Evolutionary conservation across 352 stramenopile species (phyloP).

Genomic region (Phytophthora sp.): DNA sequence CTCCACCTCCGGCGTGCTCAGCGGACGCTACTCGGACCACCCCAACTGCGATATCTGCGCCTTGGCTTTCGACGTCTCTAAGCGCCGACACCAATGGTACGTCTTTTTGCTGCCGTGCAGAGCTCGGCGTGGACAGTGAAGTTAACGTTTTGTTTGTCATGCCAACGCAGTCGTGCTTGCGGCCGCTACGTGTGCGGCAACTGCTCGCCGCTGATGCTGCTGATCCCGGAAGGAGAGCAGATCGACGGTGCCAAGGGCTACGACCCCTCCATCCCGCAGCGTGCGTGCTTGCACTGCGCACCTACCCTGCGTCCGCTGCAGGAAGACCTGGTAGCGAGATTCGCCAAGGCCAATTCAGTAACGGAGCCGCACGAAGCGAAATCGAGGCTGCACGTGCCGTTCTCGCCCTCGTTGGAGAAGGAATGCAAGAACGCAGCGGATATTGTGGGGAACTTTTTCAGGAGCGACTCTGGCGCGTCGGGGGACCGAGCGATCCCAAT

Average conservation of each 20-base stretch:
- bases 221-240: slow-evolving; percentile 61
- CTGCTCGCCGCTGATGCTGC: slow-evolving; percentile 61
- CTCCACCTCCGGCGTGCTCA: slow-evolving; percentile 39
- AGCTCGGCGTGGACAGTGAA: background rate
- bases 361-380: slow-evolving; percentile 47
- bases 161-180: slow-evolving; percentile 50
- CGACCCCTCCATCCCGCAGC: slow-evolving; percentile 58
- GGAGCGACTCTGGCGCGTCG: slow-evolving; percentile 51
- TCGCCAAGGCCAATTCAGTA: slow-evolving; percentile 49
- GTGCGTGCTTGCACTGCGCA: slow-evolving; percentile 60
- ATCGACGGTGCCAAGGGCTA: slow-evolving; percentile 58
- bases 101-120: background rate
- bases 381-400: slow-evolving; percentile 55
- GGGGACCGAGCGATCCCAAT: slow-evolving; percentile 55
- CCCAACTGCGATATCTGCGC: slow-evolving; percentile 72
- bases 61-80: slow-evolving; percentile 65
- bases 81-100: slow-evolving; percentile 69
- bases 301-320: slow-evolving; percentile 53
- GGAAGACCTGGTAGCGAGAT: slow-evolving; percentile 50
- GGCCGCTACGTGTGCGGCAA: slow-evolving; percentile 57
- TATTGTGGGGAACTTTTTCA: slow-evolving; percentile 76
- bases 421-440: slow-evolving; percentile 70
- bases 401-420: slow-evolving; percentile 54
- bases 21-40: slow-evolving; percentile 59
- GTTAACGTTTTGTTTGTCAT: background rate